These are phyloP conservation scores for Yamadazyma kanchanaburiensis DNA, from an alignment of 1,139 yeast species.

Conservation along the genomic window DNA sequence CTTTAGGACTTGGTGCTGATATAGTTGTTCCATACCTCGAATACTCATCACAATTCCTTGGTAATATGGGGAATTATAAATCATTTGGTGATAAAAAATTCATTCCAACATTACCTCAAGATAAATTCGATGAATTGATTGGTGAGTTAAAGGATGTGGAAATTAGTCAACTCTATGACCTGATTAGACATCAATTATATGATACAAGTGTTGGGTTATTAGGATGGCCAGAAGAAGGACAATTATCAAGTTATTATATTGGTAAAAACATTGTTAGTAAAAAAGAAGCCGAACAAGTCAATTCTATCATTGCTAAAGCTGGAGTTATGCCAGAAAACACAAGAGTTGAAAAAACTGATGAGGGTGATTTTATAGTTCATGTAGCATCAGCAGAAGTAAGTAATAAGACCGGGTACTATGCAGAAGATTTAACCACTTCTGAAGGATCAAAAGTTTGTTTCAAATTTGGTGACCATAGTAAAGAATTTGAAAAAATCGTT, in stretches of 20 bases:
- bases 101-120: conserved; percentile 56
- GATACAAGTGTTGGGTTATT: conserved; percentile 46
- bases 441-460: conserved; percentile 41
- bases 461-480: conserved; percentile 72
- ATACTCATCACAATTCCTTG: conserved; percentile 75
- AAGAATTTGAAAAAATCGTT: conserved; percentile 60
- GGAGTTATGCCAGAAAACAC: conserved; percentile 84
- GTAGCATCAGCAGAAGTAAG: conserved; percentile 56
- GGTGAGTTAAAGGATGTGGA: conserved; percentile 35
- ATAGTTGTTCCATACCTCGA: conserved; percentile 56
- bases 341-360: conserved; percentile 54
- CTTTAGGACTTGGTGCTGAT: conserved; percentile 22
- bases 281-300: conserved; percentile 63
- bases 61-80: conserved; percentile 83
- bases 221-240: conserved; percentile 80
- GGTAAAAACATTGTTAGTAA: conserved; percentile 49
- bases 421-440: conserved; percentile 21
- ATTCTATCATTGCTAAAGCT: conserved; percentile 54
- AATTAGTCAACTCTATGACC: conserved; percentile 36
- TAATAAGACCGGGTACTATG: conserved; percentile 44
- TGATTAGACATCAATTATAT: conserved; percentile 49
- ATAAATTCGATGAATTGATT: conserved; percentile 48
- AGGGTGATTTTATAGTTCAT: conserved; percentile 46
- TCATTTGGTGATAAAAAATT: conserved; percentile 88
- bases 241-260: conserved; percentile 68